Evolutionary conservation across 1,284 basidiomycete species (phyloP).

Genomic region (Tausonia pullulans): DNA sequence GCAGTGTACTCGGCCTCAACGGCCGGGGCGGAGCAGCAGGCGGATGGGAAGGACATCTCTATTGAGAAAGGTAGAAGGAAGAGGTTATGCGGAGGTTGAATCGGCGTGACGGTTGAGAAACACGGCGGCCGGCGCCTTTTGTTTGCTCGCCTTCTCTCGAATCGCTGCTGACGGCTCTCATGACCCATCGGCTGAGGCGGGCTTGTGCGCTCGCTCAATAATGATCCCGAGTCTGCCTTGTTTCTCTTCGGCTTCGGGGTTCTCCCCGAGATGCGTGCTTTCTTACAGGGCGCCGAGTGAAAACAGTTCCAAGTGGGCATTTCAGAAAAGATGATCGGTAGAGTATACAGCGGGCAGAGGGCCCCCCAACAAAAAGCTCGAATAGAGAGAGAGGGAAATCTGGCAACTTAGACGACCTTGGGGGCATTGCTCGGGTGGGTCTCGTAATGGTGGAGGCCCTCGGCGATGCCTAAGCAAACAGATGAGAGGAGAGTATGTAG

Average conservation of each 20-base stretch:
- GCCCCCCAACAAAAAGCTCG: no score
- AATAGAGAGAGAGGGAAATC: not conserved
- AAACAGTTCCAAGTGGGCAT: not conserved
- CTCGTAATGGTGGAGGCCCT: constrained; percentile 8
- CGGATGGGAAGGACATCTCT: no score
- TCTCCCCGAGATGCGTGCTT: not conserved
- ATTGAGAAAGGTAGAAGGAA: not conserved
- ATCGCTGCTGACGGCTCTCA: not conserved
- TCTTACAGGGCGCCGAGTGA: not conserved
- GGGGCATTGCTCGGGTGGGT: not conserved
- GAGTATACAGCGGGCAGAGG: not conserved
- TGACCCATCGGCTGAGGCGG: not conserved
- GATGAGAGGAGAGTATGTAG: not conserved
- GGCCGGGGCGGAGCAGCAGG: constrained; percentile 39
- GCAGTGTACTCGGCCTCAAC: constrained; percentile 39
- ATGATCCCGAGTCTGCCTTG: no score
- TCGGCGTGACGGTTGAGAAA: not conserved
- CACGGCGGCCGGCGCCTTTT: not conserved
- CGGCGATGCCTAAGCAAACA: constrained; percentile 1
- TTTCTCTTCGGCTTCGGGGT: not conserved
- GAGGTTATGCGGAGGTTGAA: not conserved
- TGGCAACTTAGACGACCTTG: not conserved
- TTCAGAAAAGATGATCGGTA: not conserved
- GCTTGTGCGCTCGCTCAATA: no score
- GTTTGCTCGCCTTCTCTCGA: not conserved